These are phyloP conservation scores for Ophiosphaerella narmari DNA, from an alignment of 2,329 filamentous ascomycete genomes.

Conservation along the genomic window DNA sequence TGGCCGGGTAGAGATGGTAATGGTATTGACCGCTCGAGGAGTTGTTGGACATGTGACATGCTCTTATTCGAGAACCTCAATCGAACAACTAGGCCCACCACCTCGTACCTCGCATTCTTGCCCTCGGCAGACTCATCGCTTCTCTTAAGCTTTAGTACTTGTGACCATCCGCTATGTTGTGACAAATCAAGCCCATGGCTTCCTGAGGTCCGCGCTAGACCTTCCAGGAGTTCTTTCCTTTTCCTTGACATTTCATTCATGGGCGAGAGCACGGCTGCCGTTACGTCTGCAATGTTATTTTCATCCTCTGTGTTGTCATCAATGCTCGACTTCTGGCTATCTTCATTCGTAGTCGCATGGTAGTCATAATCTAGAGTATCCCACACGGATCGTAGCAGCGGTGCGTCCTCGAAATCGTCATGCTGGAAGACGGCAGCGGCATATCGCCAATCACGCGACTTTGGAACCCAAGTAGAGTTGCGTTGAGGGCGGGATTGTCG, in stretches of 20 bases:
- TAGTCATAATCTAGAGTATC: constrained; percentile 18
- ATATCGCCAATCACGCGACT: constrained; percentile 22
- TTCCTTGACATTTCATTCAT: not conserved
- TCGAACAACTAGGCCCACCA: constrained; percentile 9
- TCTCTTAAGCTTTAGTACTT: constrained; percentile 5
- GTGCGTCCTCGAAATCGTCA: constrained; percentile 12
- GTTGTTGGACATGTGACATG: constrained; percentile 3
- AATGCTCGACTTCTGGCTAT: not conserved
- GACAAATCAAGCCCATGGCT: not conserved
- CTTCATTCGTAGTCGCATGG: not conserved
- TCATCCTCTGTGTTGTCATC: too few relatives aligned
- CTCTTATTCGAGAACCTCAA: constrained; percentile 15
- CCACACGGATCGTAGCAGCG: constrained; percentile 14
- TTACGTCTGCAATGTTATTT: not conserved
- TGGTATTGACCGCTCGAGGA: not conserved
- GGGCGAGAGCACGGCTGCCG: not conserved
- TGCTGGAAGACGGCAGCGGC: constrained; percentile 16
- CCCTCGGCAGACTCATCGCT: not conserved
- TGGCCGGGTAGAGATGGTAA: not conserved
- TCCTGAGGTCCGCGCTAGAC: not conserved
- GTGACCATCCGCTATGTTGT: constrained; percentile 1
- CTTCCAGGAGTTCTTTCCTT: not conserved
- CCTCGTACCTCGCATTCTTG: constrained; percentile 1
- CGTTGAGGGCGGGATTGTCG: constrained; percentile 20
- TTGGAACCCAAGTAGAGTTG: constrained; percentile 14